Base-by-base conservation (phyloP, 495 filamentous ascomycete genomes). In the Hyaloscypha bicolor region DNA sequence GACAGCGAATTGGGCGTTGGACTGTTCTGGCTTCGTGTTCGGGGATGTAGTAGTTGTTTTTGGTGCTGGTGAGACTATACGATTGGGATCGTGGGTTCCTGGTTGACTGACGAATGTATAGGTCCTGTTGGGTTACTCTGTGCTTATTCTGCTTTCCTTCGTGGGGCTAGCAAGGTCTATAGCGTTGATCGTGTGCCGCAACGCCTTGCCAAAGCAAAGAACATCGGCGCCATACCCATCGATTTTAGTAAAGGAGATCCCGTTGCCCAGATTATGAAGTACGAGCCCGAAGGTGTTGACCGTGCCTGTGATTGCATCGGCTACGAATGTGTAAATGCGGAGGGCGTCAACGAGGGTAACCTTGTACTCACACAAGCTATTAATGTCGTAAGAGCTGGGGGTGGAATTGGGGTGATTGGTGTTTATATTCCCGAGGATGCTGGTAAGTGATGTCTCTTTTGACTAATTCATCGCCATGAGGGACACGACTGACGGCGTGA, bases 31-130 rank as follows among this genome's bases (percentile, higher is more conserved):
- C 16, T 77, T 80, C 14, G 45, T 71, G 12, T 25, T 71, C 5
- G 80, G 79, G 9, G 79, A 82, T 64, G 63, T 72, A 9, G 75
- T 83, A 21, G 80, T 75, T n/a, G 75, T 83, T 6, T 82, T 79
- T 72, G 81, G 80, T 11, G 77, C 45, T 52, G 66, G 59, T 67
- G 55, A 57, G 51, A 16, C 11, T 48, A 0, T 14, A 25, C 42
- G 9, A 16, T 48, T 16, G 42, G 9, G 4, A 19, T 48, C 4
- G 9, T 14, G 16, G 0, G 16, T 1, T 48, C 35, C 25, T 6
- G 35, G 11, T 48, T 48, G 42, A 48, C 16, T 66, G n/a, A 51
- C 55, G 29, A 55, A 11, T 42, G 25, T 25, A 9, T 25, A 67
- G 66, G 62, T 33, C 67, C 67, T n/a, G 74, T 81, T 8, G 80